phyloP scores from a whole-genome alignment of 441 rosid genomes.

The Aquilaria agallochum region DNA sequence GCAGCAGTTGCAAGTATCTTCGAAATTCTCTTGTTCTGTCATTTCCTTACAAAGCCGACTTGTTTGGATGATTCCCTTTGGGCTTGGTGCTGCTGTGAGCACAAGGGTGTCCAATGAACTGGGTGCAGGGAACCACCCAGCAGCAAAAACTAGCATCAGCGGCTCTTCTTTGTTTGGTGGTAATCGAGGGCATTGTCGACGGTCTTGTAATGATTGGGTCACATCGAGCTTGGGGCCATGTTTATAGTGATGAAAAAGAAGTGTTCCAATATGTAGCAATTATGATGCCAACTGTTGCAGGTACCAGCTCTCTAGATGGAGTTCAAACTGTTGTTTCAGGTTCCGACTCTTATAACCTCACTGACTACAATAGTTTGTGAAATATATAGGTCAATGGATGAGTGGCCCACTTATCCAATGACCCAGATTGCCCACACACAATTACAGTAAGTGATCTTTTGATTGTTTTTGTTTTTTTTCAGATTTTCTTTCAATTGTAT shows the following conservation, averaged over 20 bases:
- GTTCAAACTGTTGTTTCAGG: too few species aligned
- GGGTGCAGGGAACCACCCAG: slow-evolving; percentile 14
- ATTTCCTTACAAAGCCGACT: too few species aligned
- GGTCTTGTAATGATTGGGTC: slow-evolving; percentile 1
- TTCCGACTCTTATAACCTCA: neutral
- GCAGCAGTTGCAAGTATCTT: too few species aligned
- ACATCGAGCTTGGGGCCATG: slow-evolving; percentile 14
- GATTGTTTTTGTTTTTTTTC: neutral
- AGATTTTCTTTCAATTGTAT: too few species aligned
- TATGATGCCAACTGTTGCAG: slow-evolving; percentile 2
- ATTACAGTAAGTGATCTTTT: neutral
- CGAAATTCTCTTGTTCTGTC: too few species aligned
- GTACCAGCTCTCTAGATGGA: too few species aligned
- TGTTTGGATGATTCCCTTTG: slow-evolving; percentile 18
- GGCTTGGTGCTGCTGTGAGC: slow-evolving; percentile 20
- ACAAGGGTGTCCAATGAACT: slow-evolving; percentile 22
- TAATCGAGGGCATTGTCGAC: slow-evolving; percentile 7
- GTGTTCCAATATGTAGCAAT: slow-evolving; percentile 9
- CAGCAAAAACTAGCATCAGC: slow-evolving; percentile 14
- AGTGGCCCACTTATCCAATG: too few species aligned
- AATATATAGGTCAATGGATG: too few species aligned
- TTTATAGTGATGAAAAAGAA: slow-evolving; percentile 15
- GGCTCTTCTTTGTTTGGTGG: slow-evolving; percentile 1
- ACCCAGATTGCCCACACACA: too few species aligned
- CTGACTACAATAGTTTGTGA: too few species aligned